Evolutionary conservation across 2,329 filamentous ascomycete genomes (phyloP), one percentile per base, ranked within the genome.

Genomic region (Xylariaceae sp.): DNA sequence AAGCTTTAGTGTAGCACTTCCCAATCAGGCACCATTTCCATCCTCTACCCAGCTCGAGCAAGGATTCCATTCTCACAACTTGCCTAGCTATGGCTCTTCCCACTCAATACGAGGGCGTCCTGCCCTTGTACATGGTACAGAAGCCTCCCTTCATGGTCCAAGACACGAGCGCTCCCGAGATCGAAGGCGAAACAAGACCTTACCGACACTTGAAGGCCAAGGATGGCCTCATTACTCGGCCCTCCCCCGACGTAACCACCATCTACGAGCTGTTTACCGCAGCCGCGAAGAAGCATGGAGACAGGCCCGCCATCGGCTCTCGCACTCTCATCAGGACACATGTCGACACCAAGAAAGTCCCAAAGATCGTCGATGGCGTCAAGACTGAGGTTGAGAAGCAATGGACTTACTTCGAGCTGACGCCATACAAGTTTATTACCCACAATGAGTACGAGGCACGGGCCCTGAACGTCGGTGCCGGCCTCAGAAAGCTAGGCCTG

Each of bases 351-450:
- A 95, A 92, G 77, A 94, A 90, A 80, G 76, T 96, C 63, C 87
- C 91, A 79, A 96, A 95, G 80, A 79, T 89, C 47, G 76, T 95
- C 54, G 88, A 95, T 66, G 91, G 91, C 62, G 80, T 88, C 69
- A 80, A 90, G 71, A 77, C 80, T 60, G 83, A 92, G 74, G 83
- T 94, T 32, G 88, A 95, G 59, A 96, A 95, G 83, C 83, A 92
- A 71, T 96, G 91, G 91, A 85, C 86, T 49, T 95, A 85, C 73
- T 95, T 89, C 63, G 91, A 96, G 78, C 83, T 95, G 62, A 86
- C 87, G 57, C 76, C 78, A 46, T 96, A 88, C 76, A 78, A 80
- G 42, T 95, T 85, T 76, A 77, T 87, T 67, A 89, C 84, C 63
- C 95, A 92, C 73, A 77, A 80, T 65, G 86, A 95, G 73, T 94